Percentiles rank a stretch among this genome's conserved stretches.
Conservation (phyloP, 495 filamentous ascomycete species). For the Xylaria intraflava region DNA sequence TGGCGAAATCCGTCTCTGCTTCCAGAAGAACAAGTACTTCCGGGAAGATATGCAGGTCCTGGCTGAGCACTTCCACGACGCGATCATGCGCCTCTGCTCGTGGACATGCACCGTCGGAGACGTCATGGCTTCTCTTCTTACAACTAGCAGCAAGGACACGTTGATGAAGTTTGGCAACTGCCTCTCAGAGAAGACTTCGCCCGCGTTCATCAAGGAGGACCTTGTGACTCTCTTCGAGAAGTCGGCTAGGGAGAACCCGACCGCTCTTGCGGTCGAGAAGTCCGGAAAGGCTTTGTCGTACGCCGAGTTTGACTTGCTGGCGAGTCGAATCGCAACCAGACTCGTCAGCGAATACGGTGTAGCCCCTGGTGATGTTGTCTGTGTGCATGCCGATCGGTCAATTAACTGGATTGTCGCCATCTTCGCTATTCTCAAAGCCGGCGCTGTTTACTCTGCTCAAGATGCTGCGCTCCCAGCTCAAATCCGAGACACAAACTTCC, state of each 20-base stretch:
- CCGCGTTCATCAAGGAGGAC: conserved; percentile 12
- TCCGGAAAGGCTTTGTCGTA: conserved; percentile 4
- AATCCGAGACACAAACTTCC: conserved; percentile 10
- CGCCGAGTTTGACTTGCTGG: conserved; percentile 16
- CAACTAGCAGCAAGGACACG: background rate
- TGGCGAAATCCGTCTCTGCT: background rate
- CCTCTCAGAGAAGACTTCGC: background rate
- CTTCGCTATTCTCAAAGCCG: conserved; percentile 27
- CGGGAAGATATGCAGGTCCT: background rate
- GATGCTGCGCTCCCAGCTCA: conserved; percentile 16
- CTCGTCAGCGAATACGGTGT: conserved; percentile 2
- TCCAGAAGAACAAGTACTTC: background rate
- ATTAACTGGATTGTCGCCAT: conserved; percentile 36
- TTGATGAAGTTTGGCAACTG: conserved; percentile 12
- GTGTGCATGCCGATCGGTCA: conserved; percentile 28
- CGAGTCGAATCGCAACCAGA: background rate
- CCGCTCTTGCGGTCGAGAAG: conserved; percentile 13
- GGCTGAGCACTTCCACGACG: background rate
- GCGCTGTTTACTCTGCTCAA: conserved; percentile 26
- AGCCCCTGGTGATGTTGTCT: conserved; percentile 23
- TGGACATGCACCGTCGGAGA: background rate
- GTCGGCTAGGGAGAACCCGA: conserved; percentile 3
- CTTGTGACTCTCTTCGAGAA: conserved; percentile 21
- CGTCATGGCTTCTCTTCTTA: background rate
- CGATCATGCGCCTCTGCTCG: background rate